Evolutionary conservation across 2,329 filamentous ascomycete genomes (phyloP).

Genomic region (Fusarium equiseti): DNA sequence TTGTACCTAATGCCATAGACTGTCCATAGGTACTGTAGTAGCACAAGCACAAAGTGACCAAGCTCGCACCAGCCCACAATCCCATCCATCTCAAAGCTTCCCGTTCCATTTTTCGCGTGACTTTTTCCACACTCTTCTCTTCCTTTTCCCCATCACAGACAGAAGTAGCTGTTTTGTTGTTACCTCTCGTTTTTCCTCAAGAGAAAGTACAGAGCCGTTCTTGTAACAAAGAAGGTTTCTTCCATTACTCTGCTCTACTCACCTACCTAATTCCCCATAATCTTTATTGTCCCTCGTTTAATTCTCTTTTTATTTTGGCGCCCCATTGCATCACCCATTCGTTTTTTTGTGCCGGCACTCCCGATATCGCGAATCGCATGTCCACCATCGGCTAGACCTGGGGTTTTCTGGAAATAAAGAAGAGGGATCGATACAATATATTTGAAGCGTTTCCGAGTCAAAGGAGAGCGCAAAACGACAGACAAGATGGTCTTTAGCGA

Average conservation of each 20-base stretch:
- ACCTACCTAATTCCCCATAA: neutral
- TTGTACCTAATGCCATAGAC: conserved; percentile 1
- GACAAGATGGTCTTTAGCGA: conserved; percentile 30
- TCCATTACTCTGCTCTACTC: neutral
- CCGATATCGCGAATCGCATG: conserved; percentile 33
- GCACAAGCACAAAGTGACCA: neutral
- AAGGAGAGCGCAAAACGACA: neutral
- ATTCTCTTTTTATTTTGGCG: conserved; percentile 21
- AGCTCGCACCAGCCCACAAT: conserved; percentile 9
- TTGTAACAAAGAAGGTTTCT: conserved; percentile 7
- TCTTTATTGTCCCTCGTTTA: conserved; percentile 27
- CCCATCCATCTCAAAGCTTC: neutral
- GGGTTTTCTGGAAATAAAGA: conserved; percentile 10
- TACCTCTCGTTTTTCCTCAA: conserved; percentile 24
- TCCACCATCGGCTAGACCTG: conserved; percentile 8
- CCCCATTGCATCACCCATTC: conserved; percentile 20
- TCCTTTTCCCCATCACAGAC: neutral
- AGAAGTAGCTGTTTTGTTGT: conserved; percentile 8
- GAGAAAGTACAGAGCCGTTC: neutral
- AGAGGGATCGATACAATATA: neutral
- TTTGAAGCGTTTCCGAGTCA: neutral
- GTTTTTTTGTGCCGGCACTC: conserved; percentile 28
- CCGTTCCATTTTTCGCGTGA: conserved; percentile 11
- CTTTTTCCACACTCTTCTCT: conserved; percentile 1
- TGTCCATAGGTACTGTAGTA: neutral